Evolutionary conservation across 2,329 filamentous ascomycete genomes (phyloP), one percentile per base, ranked within the genome.

Genomic region (Pseudogymnoascus sp.): DNA sequence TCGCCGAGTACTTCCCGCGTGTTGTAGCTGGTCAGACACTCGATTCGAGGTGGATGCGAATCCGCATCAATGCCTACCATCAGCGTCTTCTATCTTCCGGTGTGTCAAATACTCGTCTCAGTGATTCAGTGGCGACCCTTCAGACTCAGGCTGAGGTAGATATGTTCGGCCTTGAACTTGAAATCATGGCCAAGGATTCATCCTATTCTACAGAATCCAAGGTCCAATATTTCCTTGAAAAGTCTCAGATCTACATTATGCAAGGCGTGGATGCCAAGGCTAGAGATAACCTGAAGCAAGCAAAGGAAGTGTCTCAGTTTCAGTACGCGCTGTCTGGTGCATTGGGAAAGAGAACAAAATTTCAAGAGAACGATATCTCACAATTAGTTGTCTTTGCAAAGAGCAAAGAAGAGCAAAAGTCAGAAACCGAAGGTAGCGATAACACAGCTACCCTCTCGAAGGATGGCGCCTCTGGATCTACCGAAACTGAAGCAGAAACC

Each of bases 311-410:
- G 37, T 87, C 86, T n/a, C 82, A 84, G 0, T 90, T 99, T 64
- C 80, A 84, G 16, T 97, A 95, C 74, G 88, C 87, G 0, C 74
- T 99, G 63, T 95, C 91, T 0, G 94, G 94, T 38, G 85, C 90
- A 21, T 76, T 99, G 67, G 94, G 94, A 14, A 97, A 92, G 76
- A 80, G 89, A 65, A 95, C 91, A 1, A 88, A 84, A 68, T 95
- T 86, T 63, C 91, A 95, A 74, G 82, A 91, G 70, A 89, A 85
- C 65, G 88, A 87, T 69, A 86, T 86, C 65, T 96, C 91, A 69
- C 94, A 99, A 74, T 80, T 99, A 28, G 89, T 99, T 1, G 91
- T 99, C 2, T 78, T 97, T 31, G 94, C 94, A 0, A 91, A 85
- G 73, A 97, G 92, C 72, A 79, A 79, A 5, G 76, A 77, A 23